These are phyloP conservation scores for Gamarada debralockiae DNA, from an alignment of 495 filamentous ascomycete species.

Conservation along the genomic window DNA sequence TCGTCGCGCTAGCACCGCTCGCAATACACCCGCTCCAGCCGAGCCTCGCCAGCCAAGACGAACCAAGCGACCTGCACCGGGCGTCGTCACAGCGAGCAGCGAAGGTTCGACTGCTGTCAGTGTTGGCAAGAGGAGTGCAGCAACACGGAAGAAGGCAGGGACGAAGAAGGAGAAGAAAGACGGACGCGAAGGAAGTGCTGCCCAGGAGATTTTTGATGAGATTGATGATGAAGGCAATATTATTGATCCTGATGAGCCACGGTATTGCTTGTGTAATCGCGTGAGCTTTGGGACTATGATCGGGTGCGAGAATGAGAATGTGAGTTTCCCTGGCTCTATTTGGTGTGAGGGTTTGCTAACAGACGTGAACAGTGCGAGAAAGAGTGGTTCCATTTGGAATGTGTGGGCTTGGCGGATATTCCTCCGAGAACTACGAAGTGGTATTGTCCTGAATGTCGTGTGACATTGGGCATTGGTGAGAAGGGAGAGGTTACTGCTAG, in stretches of 20 bases:
- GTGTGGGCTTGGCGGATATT: constrained; percentile 72
- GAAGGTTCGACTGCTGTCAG: constrained; percentile 72
- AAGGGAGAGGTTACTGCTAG: constrained; percentile 51
- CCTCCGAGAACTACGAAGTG: constrained; percentile 80
- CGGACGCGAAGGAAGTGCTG: constrained; percentile 32
- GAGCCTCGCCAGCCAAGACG: constrained; percentile 31
- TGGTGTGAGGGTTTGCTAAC: neutral
- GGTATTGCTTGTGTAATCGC: constrained; percentile 87
- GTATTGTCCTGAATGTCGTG: constrained; percentile 88
- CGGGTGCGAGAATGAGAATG: constrained; percentile 84
- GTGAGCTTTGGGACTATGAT: constrained; percentile 96
- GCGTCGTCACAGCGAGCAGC: constrained; percentile 62
- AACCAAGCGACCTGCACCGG: constrained; percentile 71
- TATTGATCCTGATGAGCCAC: constrained; percentile 82
- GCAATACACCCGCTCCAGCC: constrained; percentile 46
- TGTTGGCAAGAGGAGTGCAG: constrained; percentile 75
- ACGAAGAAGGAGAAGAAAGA: constrained; percentile 48
- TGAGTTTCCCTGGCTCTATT: constrained; percentile 41
- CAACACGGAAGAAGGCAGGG: constrained; percentile 59
- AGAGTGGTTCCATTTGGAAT: constrained; percentile 95
- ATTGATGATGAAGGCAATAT: constrained; percentile 66
- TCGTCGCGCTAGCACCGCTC: constrained; percentile 52
- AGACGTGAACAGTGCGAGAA: constrained; percentile 52
- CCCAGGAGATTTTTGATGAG: constrained; percentile 44
- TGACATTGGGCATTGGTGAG: constrained; percentile 58